Conservation (phyloP, 129 eudicot species). For the Oenanthe sinensis region DNA sequence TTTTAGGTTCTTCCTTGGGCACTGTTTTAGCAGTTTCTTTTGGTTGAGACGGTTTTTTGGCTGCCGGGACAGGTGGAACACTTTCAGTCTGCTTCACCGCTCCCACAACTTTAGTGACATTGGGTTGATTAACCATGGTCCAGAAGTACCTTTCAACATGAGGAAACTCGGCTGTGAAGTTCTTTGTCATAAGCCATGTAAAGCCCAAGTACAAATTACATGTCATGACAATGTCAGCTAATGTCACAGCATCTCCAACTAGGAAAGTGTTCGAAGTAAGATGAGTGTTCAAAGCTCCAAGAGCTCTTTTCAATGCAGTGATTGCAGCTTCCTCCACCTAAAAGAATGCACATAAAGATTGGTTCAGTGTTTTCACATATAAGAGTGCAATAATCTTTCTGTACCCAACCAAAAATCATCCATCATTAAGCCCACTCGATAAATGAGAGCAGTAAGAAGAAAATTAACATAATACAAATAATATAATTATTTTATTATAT, state of each 20-base stretch:
- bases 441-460: not conserved
- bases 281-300: constrained; percentile 58
- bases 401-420: not conserved
- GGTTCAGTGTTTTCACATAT: not conserved
- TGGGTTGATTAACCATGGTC: constrained; percentile 93
- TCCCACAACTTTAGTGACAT: constrained; percentile 56
- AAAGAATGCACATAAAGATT: constrained; percentile 6
- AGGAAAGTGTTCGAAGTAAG: constrained; percentile 52
- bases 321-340: constrained; percentile 83
- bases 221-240: constrained; percentile 59
- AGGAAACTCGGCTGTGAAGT: constrained; percentile 76
- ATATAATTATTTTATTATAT: not conserved
- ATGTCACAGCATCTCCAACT: constrained; percentile 53
- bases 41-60: constrained; percentile 61
- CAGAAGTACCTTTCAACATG: constrained; percentile 97
- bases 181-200: constrained; percentile 40
- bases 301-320: constrained; percentile 50
- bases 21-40: constrained; percentile 54
- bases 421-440: not conserved
- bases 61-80: constrained; percentile 44
- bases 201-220: constrained; percentile 50
- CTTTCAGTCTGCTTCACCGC: constrained; percentile 49
- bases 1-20: constrained; percentile 61
- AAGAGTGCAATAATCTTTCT: not conserved
- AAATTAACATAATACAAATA: not conserved